These are phyloP conservation scores for Aschersonia sp. DNA, from an alignment of 2,329 filamentous ascomycete genomes.

Conservation along the genomic window DNA sequence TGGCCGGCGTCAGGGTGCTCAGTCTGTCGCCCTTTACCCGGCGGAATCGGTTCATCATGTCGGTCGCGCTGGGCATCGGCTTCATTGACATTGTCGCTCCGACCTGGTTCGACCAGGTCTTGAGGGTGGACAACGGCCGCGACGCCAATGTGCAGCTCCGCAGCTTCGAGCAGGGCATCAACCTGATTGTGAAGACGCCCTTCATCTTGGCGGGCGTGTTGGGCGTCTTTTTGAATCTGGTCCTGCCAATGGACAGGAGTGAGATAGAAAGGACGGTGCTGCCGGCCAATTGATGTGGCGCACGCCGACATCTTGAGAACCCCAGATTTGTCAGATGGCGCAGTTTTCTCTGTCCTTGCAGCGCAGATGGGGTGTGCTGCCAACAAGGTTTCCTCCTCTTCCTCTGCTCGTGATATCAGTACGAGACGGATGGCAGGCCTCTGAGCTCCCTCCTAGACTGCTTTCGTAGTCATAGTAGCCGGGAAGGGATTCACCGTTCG, in stretches of 20 bases:
- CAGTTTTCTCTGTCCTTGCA: no score
- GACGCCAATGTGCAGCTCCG: conserved; percentile 2
- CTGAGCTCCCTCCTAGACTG: no score
- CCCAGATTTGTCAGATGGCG: no score
- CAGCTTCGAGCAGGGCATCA: conserved; percentile 3
- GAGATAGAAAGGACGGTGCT: background rate
- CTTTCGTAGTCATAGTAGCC: no score
- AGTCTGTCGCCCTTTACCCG: conserved; percentile 2
- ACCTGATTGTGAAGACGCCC: conserved; percentile 3
- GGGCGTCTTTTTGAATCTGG: conserved; percentile 3
- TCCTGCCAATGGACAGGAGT: conserved; percentile 2
- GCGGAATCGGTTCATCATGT: conserved; percentile 4
- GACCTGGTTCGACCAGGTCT: conserved; percentile 3
- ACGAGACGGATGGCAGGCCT: no score
- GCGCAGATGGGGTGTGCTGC: no score
- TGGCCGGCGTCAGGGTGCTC: conserved; percentile 4
- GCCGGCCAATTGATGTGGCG: no score
- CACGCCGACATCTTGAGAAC: no score
- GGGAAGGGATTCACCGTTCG: no score
- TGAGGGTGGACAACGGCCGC: background rate
- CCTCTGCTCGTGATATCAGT: no score
- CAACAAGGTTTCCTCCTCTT: no score
- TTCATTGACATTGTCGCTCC: conserved; percentile 4
- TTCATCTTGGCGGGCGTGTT: conserved; percentile 4
- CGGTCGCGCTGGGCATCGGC: conserved; percentile 3